Conservation (phyloP, 78 protist species). For the Diacronema lutheri region DNA sequence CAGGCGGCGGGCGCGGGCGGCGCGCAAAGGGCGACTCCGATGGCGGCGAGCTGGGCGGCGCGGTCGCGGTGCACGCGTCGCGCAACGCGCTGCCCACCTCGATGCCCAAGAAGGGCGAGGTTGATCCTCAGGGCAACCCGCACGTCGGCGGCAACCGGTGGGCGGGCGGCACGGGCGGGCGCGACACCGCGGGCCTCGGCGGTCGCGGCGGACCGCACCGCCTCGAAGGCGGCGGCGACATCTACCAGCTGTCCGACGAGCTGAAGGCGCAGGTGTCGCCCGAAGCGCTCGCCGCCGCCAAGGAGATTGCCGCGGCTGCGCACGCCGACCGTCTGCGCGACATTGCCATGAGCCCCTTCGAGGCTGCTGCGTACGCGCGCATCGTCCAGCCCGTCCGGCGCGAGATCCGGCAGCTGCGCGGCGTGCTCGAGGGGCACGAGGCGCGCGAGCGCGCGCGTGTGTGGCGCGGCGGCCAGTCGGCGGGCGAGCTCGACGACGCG, state of each 20-base stretch:
- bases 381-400: background rate
- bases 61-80: background rate
- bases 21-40: no score
- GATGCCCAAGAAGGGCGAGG: slow-evolving; percentile 51
- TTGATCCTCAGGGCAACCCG: slow-evolving; percentile 37
- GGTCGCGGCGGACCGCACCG: slow-evolving; percentile 77
- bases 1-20: background rate
- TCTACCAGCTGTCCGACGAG: slow-evolving; percentile 32
- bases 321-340: slow-evolving; percentile 40
- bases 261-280: slow-evolving; percentile 16
- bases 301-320: slow-evolving; percentile 50
- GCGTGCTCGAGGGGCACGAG: slow-evolving; percentile 33
- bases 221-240: slow-evolving; percentile 29
- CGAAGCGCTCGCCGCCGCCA: slow-evolving; percentile 36
- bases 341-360: slow-evolving; percentile 47
- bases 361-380: slow-evolving; percentile 5
- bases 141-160: slow-evolving; percentile 77
- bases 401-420: slow-evolving; percentile 34
- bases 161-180: slow-evolving; percentile 81
- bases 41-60: background rate
- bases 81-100: background rate
- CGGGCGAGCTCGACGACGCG: slow-evolving; percentile 61
- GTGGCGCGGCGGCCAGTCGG: slow-evolving; percentile 54
- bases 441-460: slow-evolving; percentile 56
- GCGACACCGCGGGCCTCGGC: slow-evolving; percentile 75